Percentiles rank a stretch among this genome's conserved stretches.
These are phyloP conservation scores for Priceomyces melissophilus DNA, from an alignment of 805 yeast genomes.

Conservation along the genomic window DNA sequence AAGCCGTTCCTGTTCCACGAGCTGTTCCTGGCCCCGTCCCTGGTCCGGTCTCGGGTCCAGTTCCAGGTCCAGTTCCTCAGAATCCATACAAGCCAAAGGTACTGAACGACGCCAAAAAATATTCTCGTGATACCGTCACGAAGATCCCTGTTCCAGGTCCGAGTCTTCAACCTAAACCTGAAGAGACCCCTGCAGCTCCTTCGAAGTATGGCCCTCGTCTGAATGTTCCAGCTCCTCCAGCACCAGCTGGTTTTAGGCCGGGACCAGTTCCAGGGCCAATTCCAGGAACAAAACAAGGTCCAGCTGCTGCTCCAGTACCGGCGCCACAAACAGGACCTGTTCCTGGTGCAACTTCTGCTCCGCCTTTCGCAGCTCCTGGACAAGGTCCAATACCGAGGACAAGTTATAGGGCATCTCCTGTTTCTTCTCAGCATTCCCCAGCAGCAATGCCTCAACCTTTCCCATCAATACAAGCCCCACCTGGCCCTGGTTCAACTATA, in stretches of 20 bases:
- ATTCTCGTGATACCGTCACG: not conserved
- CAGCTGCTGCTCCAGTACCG: not conserved
- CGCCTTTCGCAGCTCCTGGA: not conserved
- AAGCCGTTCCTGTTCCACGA: too few species aligned
- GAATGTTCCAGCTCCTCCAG: not conserved
- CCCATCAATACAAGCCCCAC: not conserved
- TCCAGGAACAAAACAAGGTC: not conserved
- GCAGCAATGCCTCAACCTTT: not conserved
- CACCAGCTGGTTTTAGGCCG: not conserved
- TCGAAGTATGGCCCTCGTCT: not conserved
- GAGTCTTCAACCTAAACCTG: not conserved
- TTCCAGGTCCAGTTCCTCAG: not conserved
- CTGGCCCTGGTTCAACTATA: too few species aligned
- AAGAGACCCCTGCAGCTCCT: not conserved
- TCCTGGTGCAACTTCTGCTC: not conserved
- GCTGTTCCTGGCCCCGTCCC: too few species aligned
- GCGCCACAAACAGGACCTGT: not conserved
- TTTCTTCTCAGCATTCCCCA: not conserved
- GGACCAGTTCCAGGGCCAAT: not conserved
- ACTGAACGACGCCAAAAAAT: not conserved
- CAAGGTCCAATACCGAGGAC: too few species aligned
- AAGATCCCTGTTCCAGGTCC: constrained; percentile 1
- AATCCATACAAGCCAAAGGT: constrained; percentile 2
- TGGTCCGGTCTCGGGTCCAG: too few species aligned
- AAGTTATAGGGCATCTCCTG: not conserved